A percentile compares a stretch with the other conserved stretches of the same genome.
phyloP scores from a whole-genome alignment of 202 grass and related monocot species.

The Setaria italica region DNA sequence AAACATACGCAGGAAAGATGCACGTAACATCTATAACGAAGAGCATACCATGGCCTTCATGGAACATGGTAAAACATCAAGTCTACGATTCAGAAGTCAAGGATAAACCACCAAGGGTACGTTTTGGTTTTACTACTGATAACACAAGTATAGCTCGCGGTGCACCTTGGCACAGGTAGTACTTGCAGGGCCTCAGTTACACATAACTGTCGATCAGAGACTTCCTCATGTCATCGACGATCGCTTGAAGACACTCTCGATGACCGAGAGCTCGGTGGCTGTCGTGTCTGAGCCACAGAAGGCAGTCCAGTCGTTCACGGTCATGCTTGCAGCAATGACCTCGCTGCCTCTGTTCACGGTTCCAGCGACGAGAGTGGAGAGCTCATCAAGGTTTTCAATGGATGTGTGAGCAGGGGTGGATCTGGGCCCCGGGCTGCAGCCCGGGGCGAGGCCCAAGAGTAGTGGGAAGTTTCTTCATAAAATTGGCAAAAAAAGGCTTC shows the following conservation, averaged over 20 bases:
- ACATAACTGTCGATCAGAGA: constrained; percentile 95
- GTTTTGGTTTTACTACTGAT: constrained; percentile 22
- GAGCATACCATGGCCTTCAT: not conserved
- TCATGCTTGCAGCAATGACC: constrained; percentile 90
- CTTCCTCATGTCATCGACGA: constrained; percentile 93
- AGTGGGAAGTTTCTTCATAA: too few relatives aligned
- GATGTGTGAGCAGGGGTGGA: constrained; percentile 61
- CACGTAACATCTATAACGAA: not conserved
- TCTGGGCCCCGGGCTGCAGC: too few relatives aligned
- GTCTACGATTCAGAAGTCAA: constrained; percentile 5
- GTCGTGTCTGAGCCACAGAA: constrained; percentile 96
- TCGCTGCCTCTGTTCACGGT: constrained; percentile 98
- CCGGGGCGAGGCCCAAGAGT: too few relatives aligned
- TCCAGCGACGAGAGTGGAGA: constrained; percentile 91
- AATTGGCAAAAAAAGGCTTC: too few relatives aligned
- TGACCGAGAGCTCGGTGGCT: constrained; percentile 90
- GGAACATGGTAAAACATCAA: not conserved
- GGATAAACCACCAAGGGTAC: not conserved
- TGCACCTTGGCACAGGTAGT: constrained; percentile 23
- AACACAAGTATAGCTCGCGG: not conserved
- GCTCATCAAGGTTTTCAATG: constrained; percentile 95
- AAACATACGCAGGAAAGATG: not conserved
- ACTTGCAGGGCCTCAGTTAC: constrained; percentile 36
- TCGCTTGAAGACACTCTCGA: constrained; percentile 88
- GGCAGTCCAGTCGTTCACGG: constrained; percentile 97